Percentiles rank a stretch among this genome's conserved stretches.
Conservation (phyloP, 129 eudicot genomes). For the Rutidosis leptorrhynchoides region DNA sequence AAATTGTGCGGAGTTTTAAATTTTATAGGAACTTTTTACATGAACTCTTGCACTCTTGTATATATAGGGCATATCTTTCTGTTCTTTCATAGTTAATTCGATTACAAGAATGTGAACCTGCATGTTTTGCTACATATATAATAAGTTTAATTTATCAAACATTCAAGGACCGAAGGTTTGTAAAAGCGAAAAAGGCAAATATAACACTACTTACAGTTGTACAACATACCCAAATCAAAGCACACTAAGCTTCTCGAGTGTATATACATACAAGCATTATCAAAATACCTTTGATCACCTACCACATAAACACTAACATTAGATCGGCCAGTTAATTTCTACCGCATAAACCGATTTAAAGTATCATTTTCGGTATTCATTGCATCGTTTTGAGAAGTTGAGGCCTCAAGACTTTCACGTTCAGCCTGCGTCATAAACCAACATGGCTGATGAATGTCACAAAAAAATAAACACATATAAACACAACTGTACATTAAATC, state of each 20-base stretch:
- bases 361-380: constrained; percentile 40
- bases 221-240: constrained; percentile 18
- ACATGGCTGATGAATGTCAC: background rate
- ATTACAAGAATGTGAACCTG: too few relatives aligned
- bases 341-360: constrained; percentile 21
- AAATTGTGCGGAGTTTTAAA: too few relatives aligned
- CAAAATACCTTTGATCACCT: background rate
- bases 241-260: constrained; percentile 1
- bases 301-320: constrained; percentile 1
- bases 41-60: too few relatives aligned
- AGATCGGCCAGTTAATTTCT: background rate
- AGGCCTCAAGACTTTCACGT: constrained; percentile 37
- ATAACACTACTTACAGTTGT: constrained; percentile 17
- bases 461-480: background rate
- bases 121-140: too few relatives aligned
- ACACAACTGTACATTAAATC: too few relatives aligned
- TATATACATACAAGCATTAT: constrained; percentile 17
- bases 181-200: background rate
- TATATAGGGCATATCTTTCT: too few relatives aligned
- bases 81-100: too few relatives aligned
- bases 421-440: constrained; percentile 52
- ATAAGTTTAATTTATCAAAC: too few relatives aligned
- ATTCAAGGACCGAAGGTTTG: background rate
- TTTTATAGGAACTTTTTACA: too few relatives aligned
- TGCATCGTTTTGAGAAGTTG: constrained; percentile 32